Percentiles rank a stretch among this genome's conserved stretches.
These are phyloP conservation scores for Trichopus zeylanicus DNA, from an alignment of 116 monocot species.

Conservation along the genomic window DNA sequence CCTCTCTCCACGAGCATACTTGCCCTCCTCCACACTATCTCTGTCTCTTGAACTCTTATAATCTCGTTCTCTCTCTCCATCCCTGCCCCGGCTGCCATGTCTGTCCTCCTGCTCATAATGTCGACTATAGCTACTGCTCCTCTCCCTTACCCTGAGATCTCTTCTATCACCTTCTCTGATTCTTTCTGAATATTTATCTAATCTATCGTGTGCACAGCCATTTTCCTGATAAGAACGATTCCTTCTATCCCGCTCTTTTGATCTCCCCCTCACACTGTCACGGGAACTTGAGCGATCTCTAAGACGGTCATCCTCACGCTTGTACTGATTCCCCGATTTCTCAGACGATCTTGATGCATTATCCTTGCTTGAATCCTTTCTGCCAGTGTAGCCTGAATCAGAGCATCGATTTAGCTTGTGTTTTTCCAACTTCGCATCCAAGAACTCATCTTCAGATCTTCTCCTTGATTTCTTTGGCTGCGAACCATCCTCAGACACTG, in stretches of 20 bases:
- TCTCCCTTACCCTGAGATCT: conserved; percentile 25
- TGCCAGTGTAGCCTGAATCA: conserved; percentile 10
- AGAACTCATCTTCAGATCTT: conserved; percentile 12
- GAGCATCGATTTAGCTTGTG: conserved; percentile 1
- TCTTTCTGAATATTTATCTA: conserved; percentile 14
- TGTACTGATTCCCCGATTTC: conserved; percentile 1
- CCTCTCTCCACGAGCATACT: conserved; percentile 19
- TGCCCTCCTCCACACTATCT: conserved; percentile 9
- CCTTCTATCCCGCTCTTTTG: conserved; percentile 12
- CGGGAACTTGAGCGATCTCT: conserved; percentile 27
- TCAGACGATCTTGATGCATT: conserved; percentile 15
- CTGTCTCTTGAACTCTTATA: conserved; percentile 19
- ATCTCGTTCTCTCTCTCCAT: conserved; percentile 10
- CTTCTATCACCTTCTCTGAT: conserved; percentile 13
- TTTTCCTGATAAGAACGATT: conserved; percentile 33
- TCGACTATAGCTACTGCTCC: conserved; percentile 9
- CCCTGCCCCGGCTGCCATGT: conserved; percentile 11
- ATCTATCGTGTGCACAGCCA: conserved; percentile 4
- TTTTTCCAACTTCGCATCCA: conserved; percentile 9
- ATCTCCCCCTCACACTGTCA: conserved; percentile 15
- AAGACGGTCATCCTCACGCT: conserved; percentile 8
- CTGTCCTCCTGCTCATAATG: conserved; percentile 17
- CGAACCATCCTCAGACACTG: conserved; percentile 16
- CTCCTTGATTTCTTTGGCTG: conserved; percentile 15
- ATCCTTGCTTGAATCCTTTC: conserved; percentile 5